A percentile compares a stretch with the other conserved stretches of the same genome.
These are phyloP conservation scores for Imleria badia DNA, from an alignment of 768 basidiomycete genomes.

Conservation along the genomic window DNA sequence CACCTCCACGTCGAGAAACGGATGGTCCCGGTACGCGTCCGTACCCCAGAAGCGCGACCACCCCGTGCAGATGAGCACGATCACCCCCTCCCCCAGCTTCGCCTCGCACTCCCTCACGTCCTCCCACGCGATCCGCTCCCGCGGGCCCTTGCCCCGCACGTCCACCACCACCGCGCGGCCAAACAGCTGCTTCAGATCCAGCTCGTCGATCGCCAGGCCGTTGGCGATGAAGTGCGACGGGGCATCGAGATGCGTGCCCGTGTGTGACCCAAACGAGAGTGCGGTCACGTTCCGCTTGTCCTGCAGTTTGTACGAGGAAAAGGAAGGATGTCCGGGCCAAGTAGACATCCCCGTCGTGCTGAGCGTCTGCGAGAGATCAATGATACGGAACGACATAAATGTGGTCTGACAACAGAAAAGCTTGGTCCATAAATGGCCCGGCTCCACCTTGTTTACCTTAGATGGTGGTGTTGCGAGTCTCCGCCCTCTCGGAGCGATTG, in stretches of 20 bases:
- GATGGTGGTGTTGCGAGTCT: too few species aligned
- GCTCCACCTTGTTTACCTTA: neutral
- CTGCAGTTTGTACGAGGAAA: slow-evolving; percentile 8
- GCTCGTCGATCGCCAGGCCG: slow-evolving; percentile 53
- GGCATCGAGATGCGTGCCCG: slow-evolving; percentile 77
- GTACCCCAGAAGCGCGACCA: slow-evolving; percentile 59
- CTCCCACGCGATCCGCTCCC: slow-evolving; percentile 57
- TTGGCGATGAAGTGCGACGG: slow-evolving; percentile 64
- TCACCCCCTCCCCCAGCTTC: slow-evolving; percentile 39
- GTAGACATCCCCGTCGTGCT: slow-evolving; percentile 19
- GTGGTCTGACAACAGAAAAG: neutral
- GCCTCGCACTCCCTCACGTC: slow-evolving; percentile 40
- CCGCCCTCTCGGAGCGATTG: neutral
- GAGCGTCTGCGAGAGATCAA: slow-evolving; percentile 26
- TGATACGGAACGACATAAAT: slow-evolving; percentile 14
- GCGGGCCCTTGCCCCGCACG: slow-evolving; percentile 41
- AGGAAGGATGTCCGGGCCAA: slow-evolving; percentile 25
- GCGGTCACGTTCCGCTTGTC: slow-evolving; percentile 18
- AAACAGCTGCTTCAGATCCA: slow-evolving; percentile 51
- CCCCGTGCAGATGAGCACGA: slow-evolving; percentile 60
- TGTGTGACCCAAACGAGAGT: slow-evolving; percentile 63
- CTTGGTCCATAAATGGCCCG: neutral
- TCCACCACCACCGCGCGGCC: slow-evolving; percentile 56
- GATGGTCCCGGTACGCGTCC: slow-evolving; percentile 53
- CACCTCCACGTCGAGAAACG: slow-evolving; percentile 52